Evolutionary conservation across 2,329 filamentous ascomycete genomes (phyloP).

Genomic region (Nemania sp.): DNA sequence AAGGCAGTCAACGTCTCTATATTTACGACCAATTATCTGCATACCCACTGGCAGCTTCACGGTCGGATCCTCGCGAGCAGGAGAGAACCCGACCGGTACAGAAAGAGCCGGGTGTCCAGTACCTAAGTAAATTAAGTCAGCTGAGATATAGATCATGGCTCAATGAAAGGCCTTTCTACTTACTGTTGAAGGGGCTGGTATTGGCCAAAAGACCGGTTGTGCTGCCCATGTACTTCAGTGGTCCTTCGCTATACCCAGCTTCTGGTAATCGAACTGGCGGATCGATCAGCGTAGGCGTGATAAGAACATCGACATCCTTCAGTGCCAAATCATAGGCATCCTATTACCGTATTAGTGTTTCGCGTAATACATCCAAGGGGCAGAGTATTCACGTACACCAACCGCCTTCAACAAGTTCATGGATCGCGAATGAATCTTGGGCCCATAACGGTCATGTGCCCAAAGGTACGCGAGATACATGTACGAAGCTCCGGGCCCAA

Average conservation of each 20-base stretch:
- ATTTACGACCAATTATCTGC: constrained; percentile 49
- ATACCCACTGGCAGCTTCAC: constrained; percentile 46
- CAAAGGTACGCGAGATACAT: constrained; percentile 46
- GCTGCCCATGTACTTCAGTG: constrained; percentile 35
- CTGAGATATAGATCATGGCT: neutral
- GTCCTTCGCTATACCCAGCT: constrained; percentile 32
- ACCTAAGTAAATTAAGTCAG: constrained; percentile 30
- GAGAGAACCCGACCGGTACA: constrained; percentile 47
- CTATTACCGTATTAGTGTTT: constrained; percentile 26
- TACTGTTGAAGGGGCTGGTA: constrained; percentile 44
- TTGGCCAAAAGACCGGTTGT: constrained; percentile 43
- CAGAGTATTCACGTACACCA: constrained; percentile 32
- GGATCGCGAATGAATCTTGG: constrained; percentile 42
- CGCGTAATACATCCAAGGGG: fast-evolving
- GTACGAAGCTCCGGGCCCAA: constrained; percentile 45
- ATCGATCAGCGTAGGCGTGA: constrained; percentile 47
- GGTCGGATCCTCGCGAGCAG: constrained; percentile 45
- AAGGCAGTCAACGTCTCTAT: constrained; percentile 45
- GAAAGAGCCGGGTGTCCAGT: constrained; percentile 49
- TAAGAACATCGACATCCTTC: constrained; percentile 44
- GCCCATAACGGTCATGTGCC: constrained; percentile 44
- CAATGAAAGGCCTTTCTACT: constrained; percentile 14
- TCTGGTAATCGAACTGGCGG: constrained; percentile 40
- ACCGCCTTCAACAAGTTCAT: constrained; percentile 45
- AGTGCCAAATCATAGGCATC: constrained; percentile 47